Base-by-base conservation (phyloP, 2,329 filamentous ascomycete species). In the Tolypocladium inflatum region DNA sequence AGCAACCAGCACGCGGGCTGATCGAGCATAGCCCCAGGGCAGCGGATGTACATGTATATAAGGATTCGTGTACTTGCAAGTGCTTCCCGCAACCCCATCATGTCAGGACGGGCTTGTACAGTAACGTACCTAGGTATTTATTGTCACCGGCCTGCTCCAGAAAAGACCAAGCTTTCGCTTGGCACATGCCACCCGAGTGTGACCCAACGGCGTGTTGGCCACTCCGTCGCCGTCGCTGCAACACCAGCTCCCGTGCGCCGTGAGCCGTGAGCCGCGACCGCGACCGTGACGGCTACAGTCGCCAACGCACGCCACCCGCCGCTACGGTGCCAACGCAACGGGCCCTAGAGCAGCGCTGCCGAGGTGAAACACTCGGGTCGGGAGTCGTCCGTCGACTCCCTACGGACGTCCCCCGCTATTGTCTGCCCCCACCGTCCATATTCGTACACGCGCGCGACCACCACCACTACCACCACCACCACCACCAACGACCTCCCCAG, bases 141-240 rank as follows among this genome's bases (percentile, higher is more conserved):
- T 23, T 30, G 19, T 4, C 21, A 23, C 19, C 23, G 21, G 26
- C 15, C 15, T 9, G 48, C 30, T 33, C 17, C 48, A 35, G 23
- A n/a, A 43, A 26, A 13, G 21, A 56, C 54, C 50, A 59, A 57
- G 59, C 59, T 56, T 57, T 58, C 54, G 52, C 57, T 61, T 60
- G 59, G 43, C 43, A 30, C 26, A 48, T 30, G 43, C 9, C 13
- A 30, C 43, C 21, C 42, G 15, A 45, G 21, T 45, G 43, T 45
- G 43, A 45, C 43, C 21, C 21, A 23, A 17, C 26, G 19, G 26
- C 45, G 45, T n/a, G 17, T 21, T 26, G 5, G 21, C 21, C 21
- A 8, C 45, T 13, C 43, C 5, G 26, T 30, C 23, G 23, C 45
- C 3, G 26, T n/a, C 26, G 45, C 26, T 10, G 26, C 45, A 50